Conservation (phyloP, 2,329 filamentous ascomycete species). For the Aspergillus felis region DNA sequence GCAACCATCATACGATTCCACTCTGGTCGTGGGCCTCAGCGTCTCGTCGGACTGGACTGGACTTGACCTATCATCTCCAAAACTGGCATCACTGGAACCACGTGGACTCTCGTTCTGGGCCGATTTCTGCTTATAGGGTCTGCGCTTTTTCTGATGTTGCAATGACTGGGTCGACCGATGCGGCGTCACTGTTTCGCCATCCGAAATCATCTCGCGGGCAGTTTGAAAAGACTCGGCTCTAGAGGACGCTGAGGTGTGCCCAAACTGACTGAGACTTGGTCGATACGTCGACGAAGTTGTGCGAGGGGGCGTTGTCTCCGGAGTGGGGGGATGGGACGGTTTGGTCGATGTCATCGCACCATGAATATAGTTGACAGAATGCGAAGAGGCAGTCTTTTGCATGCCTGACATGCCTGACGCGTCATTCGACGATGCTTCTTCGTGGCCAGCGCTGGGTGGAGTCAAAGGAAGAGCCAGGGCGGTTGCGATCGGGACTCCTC, state of each 20-base stretch:
- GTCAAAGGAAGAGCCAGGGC: slow-evolving; percentile 36
- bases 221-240: slow-evolving; percentile 69
- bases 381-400: slow-evolving; percentile 23
- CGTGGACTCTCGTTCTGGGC: slow-evolving; percentile 22
- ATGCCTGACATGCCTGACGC: slow-evolving; percentile 18
- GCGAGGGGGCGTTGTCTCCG: slow-evolving; percentile 70
- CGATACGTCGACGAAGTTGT: slow-evolving; percentile 24
- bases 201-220: slow-evolving; percentile 61
- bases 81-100: slow-evolving; percentile 2
- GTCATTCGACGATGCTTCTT: slow-evolving; percentile 16
- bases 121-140: slow-evolving; percentile 12
- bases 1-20: background rate
- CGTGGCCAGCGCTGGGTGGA: slow-evolving; percentile 30
- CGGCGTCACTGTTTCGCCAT: slow-evolving; percentile 50
- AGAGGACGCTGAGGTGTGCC: slow-evolving; percentile 54
- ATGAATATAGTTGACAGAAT: slow-evolving; percentile 19
- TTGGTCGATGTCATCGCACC: slow-evolving; percentile 56
- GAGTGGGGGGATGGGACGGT: slow-evolving; percentile 67
- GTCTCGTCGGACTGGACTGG: background rate
- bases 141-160: slow-evolving; percentile 16
- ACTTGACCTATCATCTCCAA: background rate
- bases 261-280: slow-evolving; percentile 48
- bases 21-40: background rate
- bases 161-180: slow-evolving; percentile 19
- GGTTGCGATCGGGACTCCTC: slow-evolving; percentile 17